Evolutionary conservation across 345 rosid genomes (phyloP).

Genomic region (Gossypium thurberi): DNA sequence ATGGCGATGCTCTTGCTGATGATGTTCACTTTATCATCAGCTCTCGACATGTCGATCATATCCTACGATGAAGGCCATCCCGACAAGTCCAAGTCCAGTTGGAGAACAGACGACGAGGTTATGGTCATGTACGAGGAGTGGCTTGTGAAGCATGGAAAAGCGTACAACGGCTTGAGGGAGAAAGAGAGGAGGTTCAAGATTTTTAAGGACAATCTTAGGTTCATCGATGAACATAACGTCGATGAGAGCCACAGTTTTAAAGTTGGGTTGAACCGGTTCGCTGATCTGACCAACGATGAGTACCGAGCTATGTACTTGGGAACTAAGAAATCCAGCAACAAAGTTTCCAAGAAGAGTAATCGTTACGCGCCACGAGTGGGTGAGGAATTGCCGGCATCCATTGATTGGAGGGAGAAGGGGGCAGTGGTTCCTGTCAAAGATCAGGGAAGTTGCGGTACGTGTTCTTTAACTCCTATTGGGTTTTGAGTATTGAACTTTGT

Average conservation of each 20-base stretch:
- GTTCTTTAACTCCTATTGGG: background rate
- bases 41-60: slow-evolving; percentile 72
- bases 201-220: slow-evolving; percentile 78
- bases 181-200: slow-evolving; percentile 67
- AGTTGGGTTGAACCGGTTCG: slow-evolving; percentile 80
- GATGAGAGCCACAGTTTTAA: slow-evolving; percentile 44
- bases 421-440: slow-evolving; percentile 63
- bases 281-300: slow-evolving; percentile 90
- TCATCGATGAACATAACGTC: slow-evolving; percentile 71
- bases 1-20: slow-evolving; percentile 31
- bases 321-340: slow-evolving; percentile 26
- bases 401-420: slow-evolving; percentile 66
- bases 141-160: slow-evolving; percentile 63
- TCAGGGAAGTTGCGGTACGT: slow-evolving; percentile 63
- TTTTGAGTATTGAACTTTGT: background rate
- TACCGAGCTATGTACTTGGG: slow-evolving; percentile 69
- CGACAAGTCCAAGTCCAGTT: slow-evolving; percentile 18
- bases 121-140: slow-evolving; percentile 59
- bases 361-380: slow-evolving; percentile 40
- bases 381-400: slow-evolving; percentile 45
- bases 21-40: slow-evolving; percentile 43
- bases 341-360: slow-evolving; percentile 34
- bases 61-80: slow-evolving; percentile 55
- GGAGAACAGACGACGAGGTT: slow-evolving; percentile 68
- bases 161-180: slow-evolving; percentile 53